Percentiles rank a stretch among this genome's conserved stretches.
Evolutionary conservation across 208 protist genomes (phyloP).

Genomic region (Trypanosoma conorhini): DNA sequence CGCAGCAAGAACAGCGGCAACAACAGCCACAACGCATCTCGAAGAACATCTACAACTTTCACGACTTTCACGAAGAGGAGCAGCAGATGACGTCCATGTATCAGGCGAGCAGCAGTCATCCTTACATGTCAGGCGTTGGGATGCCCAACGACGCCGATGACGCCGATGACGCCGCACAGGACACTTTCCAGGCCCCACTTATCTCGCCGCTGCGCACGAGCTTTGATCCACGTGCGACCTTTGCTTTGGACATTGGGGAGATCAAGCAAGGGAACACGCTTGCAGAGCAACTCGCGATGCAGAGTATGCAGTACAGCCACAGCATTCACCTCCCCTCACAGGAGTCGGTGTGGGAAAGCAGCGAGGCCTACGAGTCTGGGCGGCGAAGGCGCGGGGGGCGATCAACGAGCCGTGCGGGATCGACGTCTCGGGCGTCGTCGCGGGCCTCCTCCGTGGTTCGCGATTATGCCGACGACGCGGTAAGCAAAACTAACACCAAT

Average conservation of each 20-base stretch:
- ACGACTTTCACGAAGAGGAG: slow-evolving; percentile 29
- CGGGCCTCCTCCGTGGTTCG: slow-evolving; percentile 25
- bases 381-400: neutral
- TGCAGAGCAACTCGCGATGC: slow-evolving; percentile 28
- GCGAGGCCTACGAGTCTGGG: slow-evolving; percentile 25
- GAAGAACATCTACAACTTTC: slow-evolving; percentile 49
- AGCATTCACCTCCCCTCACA: slow-evolving; percentile 46
- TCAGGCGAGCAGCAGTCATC: slow-evolving; percentile 19
- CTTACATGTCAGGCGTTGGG: neutral
- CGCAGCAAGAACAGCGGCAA: slow-evolving; percentile 14
- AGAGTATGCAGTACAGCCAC: slow-evolving; percentile 47
- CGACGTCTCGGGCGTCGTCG: slow-evolving; percentile 26
- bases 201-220: slow-evolving; percentile 40
- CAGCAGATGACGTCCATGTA: slow-evolving; percentile 2
- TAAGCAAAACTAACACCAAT: slow-evolving; percentile 9
- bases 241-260: slow-evolving; percentile 29
- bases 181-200: slow-evolving; percentile 15
- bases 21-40: slow-evolving; percentile 14
- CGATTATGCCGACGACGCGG: neutral
- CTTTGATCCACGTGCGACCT: slow-evolving; percentile 41
- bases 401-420: slow-evolving; percentile 9
- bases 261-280: slow-evolving; percentile 25
- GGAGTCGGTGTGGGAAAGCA: slow-evolving; percentile 38
- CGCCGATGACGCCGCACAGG: slow-evolving; percentile 7
- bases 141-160: neutral